These are phyloP conservation scores for Oropetium thomaeum DNA, from an alignment of 176 grass and related monocot genomes.

Conservation along the genomic window DNA sequence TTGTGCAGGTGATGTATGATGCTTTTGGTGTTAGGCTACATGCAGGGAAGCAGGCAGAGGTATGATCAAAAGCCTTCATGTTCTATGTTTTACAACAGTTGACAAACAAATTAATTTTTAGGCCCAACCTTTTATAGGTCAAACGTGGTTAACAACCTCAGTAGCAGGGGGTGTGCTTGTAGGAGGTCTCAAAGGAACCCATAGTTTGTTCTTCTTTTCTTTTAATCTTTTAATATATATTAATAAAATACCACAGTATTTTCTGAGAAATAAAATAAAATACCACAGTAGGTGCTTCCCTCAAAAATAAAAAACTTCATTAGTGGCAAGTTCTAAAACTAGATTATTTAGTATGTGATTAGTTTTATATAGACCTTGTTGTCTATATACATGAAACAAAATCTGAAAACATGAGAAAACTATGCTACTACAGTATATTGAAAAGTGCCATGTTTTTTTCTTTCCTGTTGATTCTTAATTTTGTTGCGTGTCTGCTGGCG, in stretches of 20 bases:
- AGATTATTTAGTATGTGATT: too few species aligned
- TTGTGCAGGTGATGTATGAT: constrained; percentile 93
- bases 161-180: too few species aligned
- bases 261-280: too few species aligned
- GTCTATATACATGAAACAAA: neutral
- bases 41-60: constrained; percentile 96
- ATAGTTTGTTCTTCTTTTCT: too few species aligned
- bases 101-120: constrained; percentile 11
- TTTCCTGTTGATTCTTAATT: constrained; percentile 3
- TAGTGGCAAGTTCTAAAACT: neutral
- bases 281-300: too few species aligned
- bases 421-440: neutral
- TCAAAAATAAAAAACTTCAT: neutral
- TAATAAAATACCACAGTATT: too few species aligned
- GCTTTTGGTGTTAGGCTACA: constrained; percentile 97
- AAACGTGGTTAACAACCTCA: neutral
- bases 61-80: constrained; percentile 33
- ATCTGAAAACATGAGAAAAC: neutral
- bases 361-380: neutral
- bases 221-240: too few species aligned
- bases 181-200: too few species aligned
- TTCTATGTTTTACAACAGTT: constrained; percentile 13
- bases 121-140: neutral
- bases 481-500: neutral
- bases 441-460: neutral